A percentile compares a stretch with the other conserved stretches of the same genome.
Conservation (phyloP, 2,329 filamentous ascomycete species). For the Graphiopsis chlorocephala region DNA sequence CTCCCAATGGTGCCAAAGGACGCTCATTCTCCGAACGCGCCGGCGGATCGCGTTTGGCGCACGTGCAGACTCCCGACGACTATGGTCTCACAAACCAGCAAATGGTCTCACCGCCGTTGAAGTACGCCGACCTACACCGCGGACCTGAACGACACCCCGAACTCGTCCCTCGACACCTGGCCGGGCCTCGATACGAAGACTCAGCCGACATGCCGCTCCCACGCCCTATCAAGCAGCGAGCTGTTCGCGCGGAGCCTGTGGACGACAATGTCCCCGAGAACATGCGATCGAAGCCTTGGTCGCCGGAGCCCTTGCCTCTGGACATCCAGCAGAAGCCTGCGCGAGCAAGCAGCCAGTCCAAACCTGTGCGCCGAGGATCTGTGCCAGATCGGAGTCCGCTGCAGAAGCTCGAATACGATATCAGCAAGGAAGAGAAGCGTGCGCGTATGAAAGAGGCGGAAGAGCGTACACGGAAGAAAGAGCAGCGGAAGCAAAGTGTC, state of each 20-base stretch:
- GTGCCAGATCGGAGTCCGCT: conserved; percentile 84
- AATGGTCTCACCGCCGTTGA: conserved; percentile 15
- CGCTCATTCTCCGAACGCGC: conserved; percentile 32
- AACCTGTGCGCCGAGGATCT: conserved; percentile 47
- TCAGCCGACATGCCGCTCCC: conserved; percentile 4
- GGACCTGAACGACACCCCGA: conserved; percentile 4
- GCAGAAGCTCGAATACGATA: conserved; percentile 87
- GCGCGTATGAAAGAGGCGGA: conserved; percentile 82
- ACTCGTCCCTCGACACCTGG: not conserved
- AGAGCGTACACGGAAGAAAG: conserved; percentile 60
- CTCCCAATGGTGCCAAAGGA: conserved; percentile 18
- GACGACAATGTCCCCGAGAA: conserved; percentile 29
- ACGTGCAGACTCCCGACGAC: conserved; percentile 19
- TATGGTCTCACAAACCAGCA: conserved; percentile 13
- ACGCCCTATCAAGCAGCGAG: conserved; percentile 17
- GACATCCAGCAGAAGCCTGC: conserved; percentile 18
- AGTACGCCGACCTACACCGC: not conserved
- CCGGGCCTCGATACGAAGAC: conserved; percentile 5
- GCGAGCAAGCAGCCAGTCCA: conserved; percentile 23
- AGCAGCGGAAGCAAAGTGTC: conserved; percentile 27
- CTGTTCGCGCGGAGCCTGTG: conserved; percentile 26
- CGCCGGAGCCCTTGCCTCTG: conserved; percentile 23
- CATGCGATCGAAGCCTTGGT: conserved; percentile 29
- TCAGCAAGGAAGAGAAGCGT: conserved; percentile 93
- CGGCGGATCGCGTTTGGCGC: conserved; percentile 10